Percentiles rank a stretch among this genome's conserved stretches.
Evolutionary conservation across 805 yeast genomes (phyloP).

Genomic region (Saccharomycopsis sp.): DNA sequence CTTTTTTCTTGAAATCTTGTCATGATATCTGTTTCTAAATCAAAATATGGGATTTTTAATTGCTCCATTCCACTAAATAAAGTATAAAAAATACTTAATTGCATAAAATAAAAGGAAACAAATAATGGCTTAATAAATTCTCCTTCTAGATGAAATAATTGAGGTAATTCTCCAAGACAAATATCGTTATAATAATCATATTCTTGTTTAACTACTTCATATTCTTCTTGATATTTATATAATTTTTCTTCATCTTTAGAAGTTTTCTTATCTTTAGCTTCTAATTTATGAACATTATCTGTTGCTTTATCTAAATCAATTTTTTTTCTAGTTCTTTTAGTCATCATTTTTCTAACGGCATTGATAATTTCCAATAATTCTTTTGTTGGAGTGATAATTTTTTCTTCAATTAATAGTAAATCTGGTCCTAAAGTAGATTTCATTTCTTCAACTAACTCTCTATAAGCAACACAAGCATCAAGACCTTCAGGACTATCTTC

Average conservation of each 20-base stretch:
- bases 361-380: conserved; percentile 77
- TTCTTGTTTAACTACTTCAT: conserved; percentile 87
- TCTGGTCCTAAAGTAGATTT: conserved; percentile 86
- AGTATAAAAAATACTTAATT: conserved; percentile 91
- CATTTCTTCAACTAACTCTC: conserved; percentile 76
- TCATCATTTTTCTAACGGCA: conserved; percentile 82
- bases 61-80: conserved; percentile 86
- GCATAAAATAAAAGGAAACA: conserved; percentile 94
- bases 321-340: conserved; percentile 91
- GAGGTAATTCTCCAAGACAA: conserved; percentile 84
- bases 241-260: conserved; percentile 85
- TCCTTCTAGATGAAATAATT: conserved; percentile 77
- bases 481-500: conserved; percentile 97
- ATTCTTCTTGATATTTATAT: conserved; percentile 82
- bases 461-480: conserved; percentile 84
- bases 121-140: conserved; percentile 90
- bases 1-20: conserved; percentile 72
- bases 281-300: conserved; percentile 56
- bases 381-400: conserved; percentile 86
- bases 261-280: conserved; percentile 71
- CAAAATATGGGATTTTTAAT: conserved; percentile 94
- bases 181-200: conserved; percentile 92
- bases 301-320: conserved; percentile 84
- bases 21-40: conserved; percentile 70
- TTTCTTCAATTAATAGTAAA: conserved; percentile 78